A percentile compares a stretch with the other conserved stretches of the same genome.
Conservation (phyloP, 805 yeast species). For the Ogataea dorogensis region DNA sequence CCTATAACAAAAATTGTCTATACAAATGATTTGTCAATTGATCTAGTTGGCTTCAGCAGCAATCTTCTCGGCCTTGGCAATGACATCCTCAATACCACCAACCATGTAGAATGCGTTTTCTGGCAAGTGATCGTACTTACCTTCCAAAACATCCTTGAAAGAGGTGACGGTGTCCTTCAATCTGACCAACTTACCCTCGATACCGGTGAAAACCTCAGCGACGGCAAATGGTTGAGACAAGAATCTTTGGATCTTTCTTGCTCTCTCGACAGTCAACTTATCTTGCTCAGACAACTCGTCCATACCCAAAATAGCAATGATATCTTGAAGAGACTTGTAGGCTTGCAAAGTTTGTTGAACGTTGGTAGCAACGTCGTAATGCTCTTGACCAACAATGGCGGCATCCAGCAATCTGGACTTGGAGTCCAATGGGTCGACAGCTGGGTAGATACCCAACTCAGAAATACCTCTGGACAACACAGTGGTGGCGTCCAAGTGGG, state of each 20-base stretch:
- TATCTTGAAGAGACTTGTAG: conserved; percentile 99
- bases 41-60: conserved; percentile 83
- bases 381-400: conserved; percentile 97
- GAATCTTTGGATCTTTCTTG: conserved; percentile 99
- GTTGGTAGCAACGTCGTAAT: conserved; percentile 89
- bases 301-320: conserved; percentile 99
- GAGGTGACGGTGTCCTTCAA: conserved; percentile 92
- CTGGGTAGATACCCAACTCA: conserved; percentile 99
- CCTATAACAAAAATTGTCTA: conserved; percentile 19
- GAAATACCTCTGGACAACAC: conserved; percentile 99
- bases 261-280: conserved; percentile 99
- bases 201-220: conserved; percentile 99
- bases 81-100: conserved; percentile 98
- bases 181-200: conserved; percentile 96
- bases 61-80: conserved; percentile 98
- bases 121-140: conserved; percentile 98
- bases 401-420: conserved; percentile 98
- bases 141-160: conserved; percentile 95
- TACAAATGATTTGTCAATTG: conserved; percentile 17
- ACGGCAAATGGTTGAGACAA: conserved; percentile 99
- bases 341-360: conserved; percentile 99
- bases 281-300: conserved; percentile 99
- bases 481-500: conserved; percentile 99
- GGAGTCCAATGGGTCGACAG: conserved; percentile 99
- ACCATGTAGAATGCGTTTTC: conserved; percentile 99